Evolutionary conservation across 2,329 filamentous ascomycete genomes (phyloP).

Genomic region (Hypoxylon sp.): DNA sequence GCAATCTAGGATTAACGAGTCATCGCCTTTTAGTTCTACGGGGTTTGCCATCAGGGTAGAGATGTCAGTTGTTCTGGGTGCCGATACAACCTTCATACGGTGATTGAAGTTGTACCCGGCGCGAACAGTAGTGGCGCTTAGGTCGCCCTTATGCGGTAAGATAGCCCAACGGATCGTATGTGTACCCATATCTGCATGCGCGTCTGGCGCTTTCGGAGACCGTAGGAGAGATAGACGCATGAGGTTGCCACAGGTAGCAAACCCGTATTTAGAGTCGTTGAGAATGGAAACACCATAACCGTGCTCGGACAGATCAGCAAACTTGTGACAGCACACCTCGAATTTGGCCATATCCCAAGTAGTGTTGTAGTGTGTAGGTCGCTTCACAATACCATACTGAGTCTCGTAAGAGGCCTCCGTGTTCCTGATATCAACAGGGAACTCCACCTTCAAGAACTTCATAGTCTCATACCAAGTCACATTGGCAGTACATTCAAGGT

Average conservation of each 20-base stretch:
- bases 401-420: slow-evolving; percentile 96
- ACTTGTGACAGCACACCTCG: slow-evolving; percentile 95
- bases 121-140: slow-evolving; percentile 79
- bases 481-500: slow-evolving; percentile 82
- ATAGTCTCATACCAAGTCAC: slow-evolving; percentile 98
- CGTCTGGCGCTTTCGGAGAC: slow-evolving; percentile 91
- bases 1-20: slow-evolving; percentile 83
- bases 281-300: slow-evolving; percentile 92
- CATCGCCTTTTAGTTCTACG: slow-evolving; percentile 74
- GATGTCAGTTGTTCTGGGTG: slow-evolving; percentile 50
- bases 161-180: slow-evolving; percentile 93
- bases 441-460: slow-evolving; percentile 99
- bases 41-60: slow-evolving; percentile 53
- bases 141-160: slow-evolving; percentile 80
- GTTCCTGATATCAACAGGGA: slow-evolving; percentile 90
- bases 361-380: slow-evolving; percentile 98
- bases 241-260: slow-evolving; percentile 86
- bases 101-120: slow-evolving; percentile 93
- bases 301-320: slow-evolving; percentile 88
- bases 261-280: slow-evolving; percentile 96
- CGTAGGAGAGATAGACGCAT: slow-evolving; percentile 91
- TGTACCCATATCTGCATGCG: slow-evolving; percentile 90
- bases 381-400: slow-evolving; percentile 87
- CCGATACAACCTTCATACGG: slow-evolving; percentile 71
- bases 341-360: slow-evolving; percentile 98